These are phyloP conservation scores for Penicillium sp. DNA, from an alignment of 2,329 filamentous ascomycete genomes.

Conservation along the genomic window DNA sequence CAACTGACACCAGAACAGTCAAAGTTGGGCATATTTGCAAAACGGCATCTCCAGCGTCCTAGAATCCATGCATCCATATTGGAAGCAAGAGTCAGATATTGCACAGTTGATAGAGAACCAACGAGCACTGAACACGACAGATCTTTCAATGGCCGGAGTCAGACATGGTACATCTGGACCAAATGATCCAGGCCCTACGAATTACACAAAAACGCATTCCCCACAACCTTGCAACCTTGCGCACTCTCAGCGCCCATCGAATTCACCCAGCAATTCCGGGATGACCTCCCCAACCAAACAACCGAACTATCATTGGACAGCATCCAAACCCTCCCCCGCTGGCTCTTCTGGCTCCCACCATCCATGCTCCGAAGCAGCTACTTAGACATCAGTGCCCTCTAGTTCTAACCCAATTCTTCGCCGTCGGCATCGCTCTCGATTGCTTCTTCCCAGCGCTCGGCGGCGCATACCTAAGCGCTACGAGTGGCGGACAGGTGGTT, in stretches of 20 bases:
- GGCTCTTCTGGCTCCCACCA: constrained; percentile 95
- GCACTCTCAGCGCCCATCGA: constrained; percentile 64
- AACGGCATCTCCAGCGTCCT: constrained; percentile 88
- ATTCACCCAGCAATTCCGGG: constrained; percentile 69
- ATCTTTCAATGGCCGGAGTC: constrained; percentile 33
- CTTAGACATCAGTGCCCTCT: constrained; percentile 71
- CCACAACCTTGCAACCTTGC: constrained; percentile 67
- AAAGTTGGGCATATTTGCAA: constrained; percentile 88
- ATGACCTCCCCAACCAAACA: constrained; percentile 66
- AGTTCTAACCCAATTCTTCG: constrained; percentile 88
- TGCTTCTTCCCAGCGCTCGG: constrained; percentile 89
- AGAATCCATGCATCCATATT: constrained; percentile 80
- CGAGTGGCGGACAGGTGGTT: too few relatives aligned
- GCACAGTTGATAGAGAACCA: constrained; percentile 44
- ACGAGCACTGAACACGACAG: constrained; percentile 35
- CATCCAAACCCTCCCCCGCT: constrained; percentile 80
- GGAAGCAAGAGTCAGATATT: constrained; percentile 76
- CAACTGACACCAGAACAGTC: constrained; percentile 54
- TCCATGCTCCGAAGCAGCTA: constrained; percentile 74
- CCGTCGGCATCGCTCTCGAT: constrained; percentile 80
- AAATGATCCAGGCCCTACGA: constrained; percentile 62
- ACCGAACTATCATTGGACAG: constrained; percentile 86
- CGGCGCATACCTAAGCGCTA: constrained; percentile 81
- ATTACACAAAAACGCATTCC: constrained; percentile 61
- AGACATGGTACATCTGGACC: constrained; percentile 66